Evolutionary conservation across 2,329 filamentous ascomycete genomes (phyloP), one percentile per base, ranked within the genome.

Genomic region (Cladosporium cucumerinum): DNA sequence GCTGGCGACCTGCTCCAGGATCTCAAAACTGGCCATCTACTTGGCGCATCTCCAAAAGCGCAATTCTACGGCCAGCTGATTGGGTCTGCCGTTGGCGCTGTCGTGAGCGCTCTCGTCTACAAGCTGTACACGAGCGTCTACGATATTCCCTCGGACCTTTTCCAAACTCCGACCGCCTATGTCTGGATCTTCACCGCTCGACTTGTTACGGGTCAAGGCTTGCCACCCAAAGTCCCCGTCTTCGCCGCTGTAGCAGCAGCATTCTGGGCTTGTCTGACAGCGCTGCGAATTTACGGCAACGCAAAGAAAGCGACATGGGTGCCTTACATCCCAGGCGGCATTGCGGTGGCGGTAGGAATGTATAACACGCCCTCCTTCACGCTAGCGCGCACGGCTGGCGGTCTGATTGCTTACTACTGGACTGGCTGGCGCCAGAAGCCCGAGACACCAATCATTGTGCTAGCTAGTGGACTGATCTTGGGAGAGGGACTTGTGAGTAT

Each of bases 341-440:
- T 99, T 72, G 94, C 95, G 2, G 94, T 99, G 23, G 95, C 95
- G 46, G 92, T 97, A 72, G 93, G 95, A 57, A 99, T 99, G 87
- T 99, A 98, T 79, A 99, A 98, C 72, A 92, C 94, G 0, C 95
- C 95, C 0, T 96, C 92, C 0, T 99, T 99, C 75, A 99, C 95
- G 0, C 81, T 99, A 43, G 93, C 95, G 0, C 83, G 95, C 67
- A 91, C 92, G 0, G 86, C 92, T 11, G 95, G 95, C 2, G 95
- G 95, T 0, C 68, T 88, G 51, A 78, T 89, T 61, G 88, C 87
- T 68, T 93, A 90, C 84, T 95, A 90, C 79, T 97, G 93, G 93
- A 82, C 81, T 61, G 80, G 77, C 7, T 82, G 81, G 70, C 80
- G 75, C 73, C 79, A 76, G 74, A 78, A 75, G 76, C 80, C 82